phyloP scores from a whole-genome alignment of 1,139 yeast species.

The Geotrichum histeridarum region DNA sequence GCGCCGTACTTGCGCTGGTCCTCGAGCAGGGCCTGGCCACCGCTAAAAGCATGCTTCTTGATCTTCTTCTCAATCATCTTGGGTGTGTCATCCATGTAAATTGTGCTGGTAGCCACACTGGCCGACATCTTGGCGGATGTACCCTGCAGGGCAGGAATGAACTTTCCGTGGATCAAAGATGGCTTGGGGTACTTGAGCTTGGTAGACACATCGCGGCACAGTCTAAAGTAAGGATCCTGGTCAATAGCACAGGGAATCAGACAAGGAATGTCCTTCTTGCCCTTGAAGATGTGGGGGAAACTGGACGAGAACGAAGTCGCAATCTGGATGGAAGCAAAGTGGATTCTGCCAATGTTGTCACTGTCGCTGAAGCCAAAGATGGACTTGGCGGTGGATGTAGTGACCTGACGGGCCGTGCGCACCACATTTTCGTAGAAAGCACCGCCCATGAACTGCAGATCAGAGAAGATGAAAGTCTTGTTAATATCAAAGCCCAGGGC shows the following conservation, averaged over 20 bases:
- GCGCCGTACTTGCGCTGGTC: conserved; percentile 90
- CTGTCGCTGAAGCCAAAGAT: conserved; percentile 97
- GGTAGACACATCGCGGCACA: conserved; percentile 95
- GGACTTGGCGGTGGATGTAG: conserved; percentile 91
- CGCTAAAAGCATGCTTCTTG: conserved; percentile 94
- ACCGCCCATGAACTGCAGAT: conserved; percentile 87
- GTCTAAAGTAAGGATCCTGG: conserved; percentile 97
- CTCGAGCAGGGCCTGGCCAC: conserved; percentile 83
- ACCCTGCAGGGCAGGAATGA: conserved; percentile 98
- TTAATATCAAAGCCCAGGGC: conserved; percentile 93
- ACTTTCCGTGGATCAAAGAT: conserved; percentile 85
- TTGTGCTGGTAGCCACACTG: conserved; percentile 74
- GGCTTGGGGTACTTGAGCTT: conserved; percentile 89
- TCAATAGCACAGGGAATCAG: conserved; percentile 98
- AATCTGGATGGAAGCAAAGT: conserved; percentile 93
- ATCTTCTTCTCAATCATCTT: conserved; percentile 90
- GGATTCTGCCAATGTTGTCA: conserved; percentile 90
- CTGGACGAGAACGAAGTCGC: conserved; percentile 94
- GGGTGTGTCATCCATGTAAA: conserved; percentile 91
- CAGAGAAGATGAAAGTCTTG: conserved; percentile 92
- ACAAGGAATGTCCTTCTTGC: conserved; percentile 79
- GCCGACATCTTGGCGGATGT: conserved; percentile 97
- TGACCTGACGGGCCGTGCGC: conserved; percentile 88
- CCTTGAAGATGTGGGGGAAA: conserved; percentile 84
- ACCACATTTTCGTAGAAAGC: conserved; percentile 93